phyloP scores from a whole-genome alignment of 2,329 filamentous ascomycete genomes.

The Xylariomycetidae sp. region DNA sequence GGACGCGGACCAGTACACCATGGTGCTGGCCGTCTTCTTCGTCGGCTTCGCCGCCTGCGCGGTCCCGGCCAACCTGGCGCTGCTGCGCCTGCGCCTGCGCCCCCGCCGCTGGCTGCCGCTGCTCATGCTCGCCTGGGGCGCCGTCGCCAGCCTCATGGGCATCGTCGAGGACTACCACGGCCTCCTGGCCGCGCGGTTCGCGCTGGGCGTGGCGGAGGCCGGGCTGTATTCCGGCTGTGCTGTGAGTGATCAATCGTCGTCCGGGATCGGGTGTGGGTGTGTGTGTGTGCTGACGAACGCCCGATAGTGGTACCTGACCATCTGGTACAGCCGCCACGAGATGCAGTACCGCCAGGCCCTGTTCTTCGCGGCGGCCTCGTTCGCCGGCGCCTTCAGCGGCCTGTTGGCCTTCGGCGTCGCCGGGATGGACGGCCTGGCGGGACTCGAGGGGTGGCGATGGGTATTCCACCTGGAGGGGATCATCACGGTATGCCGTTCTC shows the following conservation, averaged over 20 bases:
- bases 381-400: constrained; percentile 73
- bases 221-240: constrained; percentile 28
- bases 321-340: constrained; percentile 46
- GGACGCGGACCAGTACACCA: constrained; percentile 63
- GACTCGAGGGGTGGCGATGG: constrained; percentile 56
- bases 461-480: constrained; percentile 67
- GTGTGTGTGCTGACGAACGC: constrained; percentile 27
- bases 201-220: constrained; percentile 29
- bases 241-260: constrained; percentile 11
- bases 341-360: constrained; percentile 56
- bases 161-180: constrained; percentile 44
- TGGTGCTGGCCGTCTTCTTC: constrained; percentile 67
- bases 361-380: constrained; percentile 76
- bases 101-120: constrained; percentile 69
- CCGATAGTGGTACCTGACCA: not conserved
- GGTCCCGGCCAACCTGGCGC: constrained; percentile 67
- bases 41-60: constrained; percentile 74
- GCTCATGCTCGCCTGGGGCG: constrained; percentile 59
- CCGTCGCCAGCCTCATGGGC: constrained; percentile 46
- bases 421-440: constrained; percentile 61
- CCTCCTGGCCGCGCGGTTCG: constrained; percentile 45
- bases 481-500: constrained; percentile 44
- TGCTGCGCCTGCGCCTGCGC: constrained; percentile 64
- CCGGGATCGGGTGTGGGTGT: not conserved
- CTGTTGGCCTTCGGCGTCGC: constrained; percentile 64